Percentiles rank a stretch among this genome's conserved stretches.
Conservation (phyloP, 1,284 basidiomycete genomes). For the Trametes polyzona region DNA sequence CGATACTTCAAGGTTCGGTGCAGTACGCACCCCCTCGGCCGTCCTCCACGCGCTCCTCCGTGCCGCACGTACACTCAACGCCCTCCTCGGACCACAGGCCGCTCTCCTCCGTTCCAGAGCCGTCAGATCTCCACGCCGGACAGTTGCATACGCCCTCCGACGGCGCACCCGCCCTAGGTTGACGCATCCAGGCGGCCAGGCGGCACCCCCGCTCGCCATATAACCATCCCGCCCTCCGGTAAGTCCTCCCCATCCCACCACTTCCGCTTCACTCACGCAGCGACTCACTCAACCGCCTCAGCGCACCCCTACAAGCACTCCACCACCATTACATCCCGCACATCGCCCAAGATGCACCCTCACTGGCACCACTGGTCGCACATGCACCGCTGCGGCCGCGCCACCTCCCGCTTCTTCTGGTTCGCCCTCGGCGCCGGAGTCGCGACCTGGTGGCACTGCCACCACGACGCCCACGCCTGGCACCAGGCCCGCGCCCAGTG, state of each 20-base stretch:
- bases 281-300: background rate
- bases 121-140: background rate
- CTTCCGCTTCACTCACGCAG: background rate
- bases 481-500: constrained; percentile 18
- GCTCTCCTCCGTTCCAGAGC: constrained; percentile 4
- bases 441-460: constrained; percentile 50
- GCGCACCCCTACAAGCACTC: background rate
- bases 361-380: constrained; percentile 37
- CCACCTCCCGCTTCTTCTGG: constrained; percentile 63
- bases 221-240: constrained; percentile 1
- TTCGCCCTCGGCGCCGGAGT: constrained; percentile 62
- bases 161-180: background rate
- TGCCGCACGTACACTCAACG: background rate
- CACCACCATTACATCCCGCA: background rate
- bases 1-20: too few relatives aligned
- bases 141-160: constrained; percentile 6
- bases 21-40: constrained; percentile 4
- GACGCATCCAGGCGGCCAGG: constrained; percentile 12
- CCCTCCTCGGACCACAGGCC: background rate
- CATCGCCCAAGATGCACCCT: constrained; percentile 35
- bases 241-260: background rate
- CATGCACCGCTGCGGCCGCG: constrained; percentile 42
- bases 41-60: background rate
- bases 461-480: constrained; percentile 27
- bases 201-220: background rate